These are phyloP conservation scores for Leptosphaerulina australis DNA, from an alignment of 2,329 filamentous ascomycete species.

Conservation along the genomic window DNA sequence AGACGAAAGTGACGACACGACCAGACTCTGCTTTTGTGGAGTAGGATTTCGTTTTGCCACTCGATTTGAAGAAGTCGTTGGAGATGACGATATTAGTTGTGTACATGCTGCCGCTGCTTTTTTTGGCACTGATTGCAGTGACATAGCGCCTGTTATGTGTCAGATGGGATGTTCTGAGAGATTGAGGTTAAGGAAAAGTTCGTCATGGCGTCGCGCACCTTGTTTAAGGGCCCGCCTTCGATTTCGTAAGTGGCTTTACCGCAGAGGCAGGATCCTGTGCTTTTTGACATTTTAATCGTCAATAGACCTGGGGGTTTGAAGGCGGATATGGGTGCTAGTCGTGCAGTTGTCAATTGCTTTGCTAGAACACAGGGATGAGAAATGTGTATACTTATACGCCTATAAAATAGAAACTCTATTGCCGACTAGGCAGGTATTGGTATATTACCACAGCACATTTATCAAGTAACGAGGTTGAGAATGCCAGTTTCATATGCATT, in stretches of 20 bases:
- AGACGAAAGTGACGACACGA: constrained; percentile 16
- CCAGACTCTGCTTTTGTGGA: constrained; percentile 14
- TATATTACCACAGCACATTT: too few relatives aligned
- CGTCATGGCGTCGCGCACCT: too few relatives aligned
- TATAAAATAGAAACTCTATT: too few relatives aligned
- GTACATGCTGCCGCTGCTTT: constrained; percentile 7
- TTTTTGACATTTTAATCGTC: constrained; percentile 16
- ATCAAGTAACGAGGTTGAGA: too few relatives aligned
- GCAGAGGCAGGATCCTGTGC: constrained; percentile 15
- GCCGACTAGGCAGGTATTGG: too few relatives aligned
- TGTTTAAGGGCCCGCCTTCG: constrained; percentile 11
- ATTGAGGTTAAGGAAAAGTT: too few relatives aligned
- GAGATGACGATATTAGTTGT: constrained; percentile 10
- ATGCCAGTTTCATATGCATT: too few relatives aligned
- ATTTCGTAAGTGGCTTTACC: constrained; percentile 16
- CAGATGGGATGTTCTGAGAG: background rate
- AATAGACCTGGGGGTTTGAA: too few relatives aligned
- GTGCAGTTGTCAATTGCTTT: too few relatives aligned
- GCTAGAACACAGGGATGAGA: too few relatives aligned
- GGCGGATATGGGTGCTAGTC: too few relatives aligned
- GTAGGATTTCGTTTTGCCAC: constrained; percentile 12
- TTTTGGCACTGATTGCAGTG: constrained; percentile 19
- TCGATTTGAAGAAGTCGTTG: constrained; percentile 17
- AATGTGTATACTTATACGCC: too few relatives aligned
- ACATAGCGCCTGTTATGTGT: constrained; percentile 5